Conservation (phyloP, 768 basidiomycete species). For the Leccinum broughii region DNA sequence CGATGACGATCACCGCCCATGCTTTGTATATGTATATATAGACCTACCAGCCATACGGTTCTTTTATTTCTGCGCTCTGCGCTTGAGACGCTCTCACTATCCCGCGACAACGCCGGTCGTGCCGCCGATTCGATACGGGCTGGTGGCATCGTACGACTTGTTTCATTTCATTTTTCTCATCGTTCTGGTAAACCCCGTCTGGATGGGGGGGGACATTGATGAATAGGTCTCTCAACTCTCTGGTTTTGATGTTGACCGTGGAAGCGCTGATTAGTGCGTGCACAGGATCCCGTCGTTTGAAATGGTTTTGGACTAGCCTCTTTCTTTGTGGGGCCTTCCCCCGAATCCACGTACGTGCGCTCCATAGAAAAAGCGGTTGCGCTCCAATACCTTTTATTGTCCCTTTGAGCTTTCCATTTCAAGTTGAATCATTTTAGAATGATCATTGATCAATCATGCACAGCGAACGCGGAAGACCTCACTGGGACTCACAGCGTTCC, state of each 20-base stretch:
- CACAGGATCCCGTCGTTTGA: background rate
- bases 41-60: background rate
- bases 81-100: background rate
- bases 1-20: background rate
- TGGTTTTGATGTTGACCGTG: background rate
- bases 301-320: background rate
- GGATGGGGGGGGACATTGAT: background rate
- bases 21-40: background rate
- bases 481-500: background rate
- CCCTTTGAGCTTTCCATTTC: background rate
- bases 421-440: background rate
- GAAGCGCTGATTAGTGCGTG: background rate
- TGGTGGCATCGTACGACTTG: background rate
- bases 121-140: constrained; percentile 1
- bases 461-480: background rate
- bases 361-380: background rate
- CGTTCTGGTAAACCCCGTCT: background rate
- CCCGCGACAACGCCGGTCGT: background rate
- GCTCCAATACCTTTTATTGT: background rate
- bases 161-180: background rate
- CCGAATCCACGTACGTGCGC: background rate
- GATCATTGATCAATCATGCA: background rate
- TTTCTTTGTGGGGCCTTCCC: background rate
- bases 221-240: background rate
- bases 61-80: background rate